A percentile compares a stretch with the other conserved stretches of the same genome.
phyloP scores from a whole-genome alignment of 2,329 filamentous ascomycete species.

The Drechmeria coniospora region DNA sequence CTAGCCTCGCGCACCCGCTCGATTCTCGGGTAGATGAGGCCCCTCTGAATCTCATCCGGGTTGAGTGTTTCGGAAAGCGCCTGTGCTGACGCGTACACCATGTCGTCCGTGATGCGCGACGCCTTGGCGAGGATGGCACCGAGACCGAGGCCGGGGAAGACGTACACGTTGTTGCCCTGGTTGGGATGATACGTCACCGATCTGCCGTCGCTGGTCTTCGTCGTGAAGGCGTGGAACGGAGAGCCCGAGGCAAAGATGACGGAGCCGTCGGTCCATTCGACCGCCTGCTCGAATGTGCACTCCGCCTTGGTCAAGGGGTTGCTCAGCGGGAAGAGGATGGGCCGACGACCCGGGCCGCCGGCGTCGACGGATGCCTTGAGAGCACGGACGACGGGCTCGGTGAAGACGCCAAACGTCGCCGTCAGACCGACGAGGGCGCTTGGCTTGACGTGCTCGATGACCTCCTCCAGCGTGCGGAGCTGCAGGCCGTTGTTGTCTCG shows the following conservation, averaged over 20 bases:
- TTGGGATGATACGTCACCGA: conserved; percentile 58
- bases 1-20: conserved; percentile 84
- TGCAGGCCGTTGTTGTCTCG: conserved; percentile 49
- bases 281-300: conserved; percentile 89
- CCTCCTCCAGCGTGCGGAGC: conserved; percentile 70
- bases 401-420: conserved; percentile 90
- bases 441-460: conserved; percentile 89
- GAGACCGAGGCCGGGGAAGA: conserved; percentile 92
- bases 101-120: conserved; percentile 73
- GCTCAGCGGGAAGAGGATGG: conserved; percentile 90
- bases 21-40: conserved; percentile 82
- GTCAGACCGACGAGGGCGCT: conserved; percentile 90
- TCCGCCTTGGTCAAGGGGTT: conserved; percentile 95
- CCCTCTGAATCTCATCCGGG: conserved; percentile 63
- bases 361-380: conserved; percentile 48
- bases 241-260: conserved; percentile 92
- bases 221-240: conserved; percentile 63
- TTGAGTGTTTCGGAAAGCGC: conserved; percentile 67
- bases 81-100: conserved; percentile 90
- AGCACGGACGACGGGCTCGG: conserved; percentile 65
- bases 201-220: conserved; percentile 40
- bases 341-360: conserved; percentile 54
- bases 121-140: conserved; percentile 86
- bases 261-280: conserved; percentile 79
- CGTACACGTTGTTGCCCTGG: conserved; percentile 79